These are phyloP conservation scores for Solanum etuberosum DNA, from an alignment of 257 asterid genomes.

Conservation along the genomic window DNA sequence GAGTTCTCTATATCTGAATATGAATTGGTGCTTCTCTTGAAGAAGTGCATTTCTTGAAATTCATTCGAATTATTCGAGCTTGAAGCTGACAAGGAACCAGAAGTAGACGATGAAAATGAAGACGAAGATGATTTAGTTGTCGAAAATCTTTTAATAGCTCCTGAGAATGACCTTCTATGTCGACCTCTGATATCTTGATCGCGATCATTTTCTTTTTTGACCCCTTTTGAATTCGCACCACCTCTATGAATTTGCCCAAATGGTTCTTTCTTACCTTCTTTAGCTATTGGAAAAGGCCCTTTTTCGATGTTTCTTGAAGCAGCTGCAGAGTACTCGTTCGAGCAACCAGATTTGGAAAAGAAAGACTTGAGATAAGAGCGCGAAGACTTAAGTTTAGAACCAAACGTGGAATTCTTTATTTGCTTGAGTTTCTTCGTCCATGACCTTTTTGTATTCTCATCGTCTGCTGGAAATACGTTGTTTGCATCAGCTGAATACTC, in stretches of 20 bases:
- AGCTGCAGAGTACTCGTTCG: constrained; percentile 23
- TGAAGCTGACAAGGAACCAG: constrained; percentile 20
- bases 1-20: constrained; percentile 58
- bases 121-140: constrained; percentile 28
- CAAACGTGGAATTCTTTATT: constrained; percentile 25
- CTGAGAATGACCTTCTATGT: constrained; percentile 81
- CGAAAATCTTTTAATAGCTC: constrained; percentile 47
- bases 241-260: constrained; percentile 42
- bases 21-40: constrained; percentile 34
- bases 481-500: constrained; percentile 15
- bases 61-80: constrained; percentile 18
- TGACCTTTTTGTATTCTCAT: constrained; percentile 18
- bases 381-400: constrained; percentile 46
- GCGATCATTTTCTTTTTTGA: constrained; percentile 9
- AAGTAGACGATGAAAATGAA: constrained; percentile 13
- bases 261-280: constrained; percentile 12
- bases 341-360: constrained; percentile 54
- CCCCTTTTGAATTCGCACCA: background rate
- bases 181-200: constrained; percentile 9
- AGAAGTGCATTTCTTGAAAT: constrained; percentile 16
- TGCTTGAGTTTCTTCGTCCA: constrained; percentile 41
- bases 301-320: constrained; percentile 9
- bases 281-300: constrained; percentile 14
- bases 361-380: constrained; percentile 54
- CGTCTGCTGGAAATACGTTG: background rate